A percentile compares a stretch with the other conserved stretches of the same genome.
Conservation (phyloP, 2,329 filamentous ascomycete genomes). For the Pseudocercospora cruenta region DNA sequence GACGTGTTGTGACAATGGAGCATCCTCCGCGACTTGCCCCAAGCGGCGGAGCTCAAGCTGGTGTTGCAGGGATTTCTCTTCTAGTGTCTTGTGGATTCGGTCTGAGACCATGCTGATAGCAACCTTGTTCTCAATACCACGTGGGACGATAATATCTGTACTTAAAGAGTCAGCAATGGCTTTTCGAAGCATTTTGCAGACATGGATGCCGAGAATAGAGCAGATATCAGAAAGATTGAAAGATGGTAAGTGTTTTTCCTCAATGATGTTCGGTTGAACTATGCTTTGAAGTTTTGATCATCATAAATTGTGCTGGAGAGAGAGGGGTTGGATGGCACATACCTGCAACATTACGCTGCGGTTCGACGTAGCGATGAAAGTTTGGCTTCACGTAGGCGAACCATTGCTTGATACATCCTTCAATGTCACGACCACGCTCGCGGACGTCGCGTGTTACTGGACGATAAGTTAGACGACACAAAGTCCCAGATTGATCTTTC, state of each 20-base stretch:
- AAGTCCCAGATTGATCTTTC: constrained; percentile 69
- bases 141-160: constrained; percentile 85
- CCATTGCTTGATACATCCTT: constrained; percentile 98
- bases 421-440: constrained; percentile 86
- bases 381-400: constrained; percentile 96
- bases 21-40: constrained; percentile 67
- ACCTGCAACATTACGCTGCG: constrained; percentile 84
- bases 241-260: constrained; percentile 43
- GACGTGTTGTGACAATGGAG: constrained; percentile 75
- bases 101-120: constrained; percentile 93
- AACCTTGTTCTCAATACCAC: constrained; percentile 91
- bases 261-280: constrained; percentile 46
- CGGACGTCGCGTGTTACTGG: constrained; percentile 82
- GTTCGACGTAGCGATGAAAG: constrained; percentile 90
- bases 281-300: constrained; percentile 43
- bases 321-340: constrained; percentile 34
- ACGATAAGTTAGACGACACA: constrained; percentile 19
- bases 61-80: constrained; percentile 83
- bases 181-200: background rate
- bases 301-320: constrained; percentile 31
- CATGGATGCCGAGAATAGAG: background rate
- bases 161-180: background rate
- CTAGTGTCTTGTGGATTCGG: constrained; percentile 84
- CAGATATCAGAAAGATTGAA: constrained; percentile 41
- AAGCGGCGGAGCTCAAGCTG: constrained; percentile 77